Percentiles rank a stretch among this genome's conserved stretches.
phyloP scores from a whole-genome alignment of 805 yeast species.

The Metschnikowia noctiluminum region DNA sequence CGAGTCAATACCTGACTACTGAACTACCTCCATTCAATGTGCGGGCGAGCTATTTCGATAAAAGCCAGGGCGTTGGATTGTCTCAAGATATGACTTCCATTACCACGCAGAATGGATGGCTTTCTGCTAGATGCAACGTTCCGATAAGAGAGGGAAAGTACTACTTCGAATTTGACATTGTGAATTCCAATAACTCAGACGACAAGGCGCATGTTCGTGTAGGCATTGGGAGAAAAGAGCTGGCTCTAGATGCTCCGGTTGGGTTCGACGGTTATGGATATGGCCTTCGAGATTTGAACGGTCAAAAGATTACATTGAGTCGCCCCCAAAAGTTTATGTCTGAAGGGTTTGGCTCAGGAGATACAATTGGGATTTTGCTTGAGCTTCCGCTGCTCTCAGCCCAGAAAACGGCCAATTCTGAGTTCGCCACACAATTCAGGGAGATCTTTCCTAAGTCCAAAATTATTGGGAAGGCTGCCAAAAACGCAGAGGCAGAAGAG shows the following conservation, averaged over 20 bases:
- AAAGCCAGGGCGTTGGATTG: constrained; percentile 53
- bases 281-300: constrained; percentile 77
- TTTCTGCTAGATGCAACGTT: constrained; percentile 70
- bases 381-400: constrained; percentile 55
- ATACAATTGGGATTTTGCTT: constrained; percentile 75
- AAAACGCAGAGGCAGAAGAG: constrained; percentile 17
- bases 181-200: constrained; percentile 45
- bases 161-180: constrained; percentile 73
- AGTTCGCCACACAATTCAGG: constrained; percentile 18
- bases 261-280: constrained; percentile 95
- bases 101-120: constrained; percentile 71
- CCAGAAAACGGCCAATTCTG: constrained; percentile 42
- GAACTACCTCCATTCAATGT: constrained; percentile 67
- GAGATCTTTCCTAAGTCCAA: constrained; percentile 14
- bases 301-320: constrained; percentile 73
- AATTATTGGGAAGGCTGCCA: constrained; percentile 11
- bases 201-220: constrained; percentile 65
- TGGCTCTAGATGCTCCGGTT: constrained; percentile 89
- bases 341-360: constrained; percentile 67
- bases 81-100: constrained; percentile 36
- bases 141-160: constrained; percentile 75
- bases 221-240: constrained; percentile 83
- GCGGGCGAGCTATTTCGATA: constrained; percentile 63
- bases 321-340: constrained; percentile 57
- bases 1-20: constrained; percentile 63